Base-by-base conservation (phyloP, 2,329 filamentous ascomycete genomes). In the Ophiostoma populinum region DNA sequence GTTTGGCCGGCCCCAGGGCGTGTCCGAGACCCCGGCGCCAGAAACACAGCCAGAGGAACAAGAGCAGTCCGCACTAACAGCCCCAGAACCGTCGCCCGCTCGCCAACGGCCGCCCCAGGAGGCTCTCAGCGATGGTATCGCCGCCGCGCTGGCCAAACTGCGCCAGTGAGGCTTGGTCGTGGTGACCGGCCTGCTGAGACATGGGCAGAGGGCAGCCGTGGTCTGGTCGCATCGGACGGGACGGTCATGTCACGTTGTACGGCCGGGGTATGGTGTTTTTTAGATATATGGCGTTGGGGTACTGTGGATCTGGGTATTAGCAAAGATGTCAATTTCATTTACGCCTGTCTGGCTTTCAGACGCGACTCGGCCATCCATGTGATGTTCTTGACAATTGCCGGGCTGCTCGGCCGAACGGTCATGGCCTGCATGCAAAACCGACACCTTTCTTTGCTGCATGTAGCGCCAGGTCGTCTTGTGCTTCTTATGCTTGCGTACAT, bases 71-170 rank as follows among this genome's bases (percentile, higher is more conserved):
- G 22, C 26, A 3, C 16, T 24, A 8, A 9, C 22, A 13, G 19
- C 12, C 7, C 15, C 58, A 62, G 42, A 59, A 62, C 42, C 61
- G 59, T 11, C 61, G 55, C 47, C 58, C 50, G 40, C 34, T 2
- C 28, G 31, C 44, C 44, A 34, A 29, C 41, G 24, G 37, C 41
- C 32, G 42, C 44, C 29, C 40, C 44, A 37, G 29, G 58, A 66
- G 5, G 52, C 61, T 21, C 52, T 77, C 5, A 62, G 62, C 40
- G 68, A 62, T 30, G 70, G 73, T 2, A 54, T 78, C 31, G 69
- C 71, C 30, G 69, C 67, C 21, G 73, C 73, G 12, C 48, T 78
- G 40, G 70, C 70, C 7, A 72, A 57, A 43, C 51, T 78, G 17
- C 30, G 30, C 8, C 21, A 32, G 13, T n/a, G n/a, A n/a, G n/a